phyloP scores from a whole-genome alignment of 2,329 filamentous ascomycete genomes.

The Talaromyces verruculosus region DNA sequence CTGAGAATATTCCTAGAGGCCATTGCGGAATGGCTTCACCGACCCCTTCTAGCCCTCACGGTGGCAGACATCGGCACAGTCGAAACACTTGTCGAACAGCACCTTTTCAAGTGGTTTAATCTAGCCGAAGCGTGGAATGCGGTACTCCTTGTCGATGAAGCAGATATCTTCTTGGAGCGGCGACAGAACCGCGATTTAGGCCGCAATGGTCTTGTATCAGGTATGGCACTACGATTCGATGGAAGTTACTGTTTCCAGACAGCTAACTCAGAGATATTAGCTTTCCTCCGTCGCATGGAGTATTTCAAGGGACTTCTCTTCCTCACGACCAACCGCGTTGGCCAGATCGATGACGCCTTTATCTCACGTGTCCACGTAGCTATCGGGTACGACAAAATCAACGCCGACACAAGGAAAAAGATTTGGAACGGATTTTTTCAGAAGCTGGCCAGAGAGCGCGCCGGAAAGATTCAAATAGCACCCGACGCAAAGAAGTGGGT shows the following conservation, averaged over 20 bases:
- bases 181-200: not conserved
- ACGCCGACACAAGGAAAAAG: constrained; percentile 25
- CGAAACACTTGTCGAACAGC: not conserved
- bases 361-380: constrained; percentile 38
- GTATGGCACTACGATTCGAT: not conserved
- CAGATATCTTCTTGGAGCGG: constrained; percentile 1
- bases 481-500: constrained; percentile 5
- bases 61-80: constrained; percentile 8
- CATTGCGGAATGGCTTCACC: constrained; percentile 10
- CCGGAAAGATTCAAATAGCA: constrained; percentile 10
- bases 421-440: constrained; percentile 35
- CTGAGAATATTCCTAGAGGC: not conserved
- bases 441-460: constrained; percentile 22
- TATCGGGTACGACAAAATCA: constrained; percentile 33
- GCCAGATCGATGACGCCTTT: constrained; percentile 42
- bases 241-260: not conserved
- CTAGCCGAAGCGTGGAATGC: constrained; percentile 14
- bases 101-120: constrained; percentile 3
- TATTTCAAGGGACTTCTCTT: constrained; percentile 47
- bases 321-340: constrained; percentile 45
- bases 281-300: constrained; percentile 45
- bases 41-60: constrained; percentile 8
- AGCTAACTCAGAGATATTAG: constrained; percentile 20
- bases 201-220: constrained; percentile 6
- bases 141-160: not conserved